Evolutionary conservation across 768 basidiomycete species (phyloP), one percentile per base, ranked within the genome.

Genomic region (Amanita exitialis): DNA sequence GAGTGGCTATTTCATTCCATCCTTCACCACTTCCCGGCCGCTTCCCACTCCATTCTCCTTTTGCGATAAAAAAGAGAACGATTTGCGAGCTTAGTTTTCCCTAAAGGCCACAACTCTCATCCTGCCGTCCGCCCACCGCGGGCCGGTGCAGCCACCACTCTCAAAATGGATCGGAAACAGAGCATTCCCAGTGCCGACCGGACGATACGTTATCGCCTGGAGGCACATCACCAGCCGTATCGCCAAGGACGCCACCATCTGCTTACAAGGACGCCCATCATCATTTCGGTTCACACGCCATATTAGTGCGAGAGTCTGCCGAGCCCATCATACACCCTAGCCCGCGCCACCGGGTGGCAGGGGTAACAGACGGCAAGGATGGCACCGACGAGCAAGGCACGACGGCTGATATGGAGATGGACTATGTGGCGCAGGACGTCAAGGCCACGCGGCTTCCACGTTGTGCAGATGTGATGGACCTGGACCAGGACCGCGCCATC

Each of bases 211-310:
- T 51, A 36, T 78, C 79, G 1, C 72, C 69, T 1, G 73, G 75
- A 21, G 73, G 71, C 45, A 65, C 73, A 3, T 82, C 79, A 9
- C 78, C 80, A 32, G 32, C 32, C 4, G 65, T 76, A 15, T 77
- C 77, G 9, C 79, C 80, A 8, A 67, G 69, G 2, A 80, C 79
- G 8, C 78, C 80, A 35, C 75, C 69, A 46, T 79, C 77, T 15
- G 62, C 64, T 18, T 55, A 60, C 27, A 68, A 69, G 20, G 62
- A 59, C 36, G 61, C 51, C 45, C 58, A 44, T 15, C 34, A 41
- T 35, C 16, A 18, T 12, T 51, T 28, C n/a, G 21, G 37, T 28
- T 44, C 50, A 21, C 50, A 51, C 23, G 51, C 41, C 44, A 50
- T 49, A 30, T 44, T 53, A 42, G 49, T 57, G 45, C 55, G 53